Evolutionary conservation across 2,329 filamentous ascomycete genomes (phyloP).

Genomic region (Ilyonectria destructans): DNA sequence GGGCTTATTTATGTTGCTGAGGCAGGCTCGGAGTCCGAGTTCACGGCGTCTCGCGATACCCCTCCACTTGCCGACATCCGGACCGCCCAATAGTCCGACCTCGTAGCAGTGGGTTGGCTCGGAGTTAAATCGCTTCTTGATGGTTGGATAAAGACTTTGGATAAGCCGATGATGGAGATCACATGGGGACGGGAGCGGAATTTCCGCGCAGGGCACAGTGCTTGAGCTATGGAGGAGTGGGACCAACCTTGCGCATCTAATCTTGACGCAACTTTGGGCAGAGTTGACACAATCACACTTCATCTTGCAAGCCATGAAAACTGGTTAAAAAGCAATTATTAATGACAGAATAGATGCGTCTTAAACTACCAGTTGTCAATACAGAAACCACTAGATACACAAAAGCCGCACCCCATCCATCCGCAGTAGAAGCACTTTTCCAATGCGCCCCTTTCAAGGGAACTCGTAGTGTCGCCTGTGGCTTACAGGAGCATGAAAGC

Average conservation of each 20-base stretch:
- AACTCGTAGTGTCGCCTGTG: not conserved
- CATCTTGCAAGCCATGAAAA: not conserved
- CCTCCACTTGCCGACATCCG: conserved; percentile 31
- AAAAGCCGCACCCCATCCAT: conserved; percentile 11
- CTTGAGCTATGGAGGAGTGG: not conserved
- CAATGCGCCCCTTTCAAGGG: not conserved
- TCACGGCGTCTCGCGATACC: conserved; percentile 23
- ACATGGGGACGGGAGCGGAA: not conserved
- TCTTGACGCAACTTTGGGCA: conserved; percentile 33
- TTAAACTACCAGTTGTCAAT: conserved; percentile 7
- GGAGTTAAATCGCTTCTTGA: conserved; percentile 24
- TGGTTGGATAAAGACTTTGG: not conserved
- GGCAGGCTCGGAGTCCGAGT: conserved; percentile 38
- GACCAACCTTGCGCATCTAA: not conserved
- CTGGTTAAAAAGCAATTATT: conserved; percentile 5
- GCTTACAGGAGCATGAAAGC: conserved; percentile 38
- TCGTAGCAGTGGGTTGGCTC: conserved; percentile 14
- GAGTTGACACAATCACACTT: conserved; percentile 28
- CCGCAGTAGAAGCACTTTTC: conserved; percentile 23
- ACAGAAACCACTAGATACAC: conserved; percentile 15
- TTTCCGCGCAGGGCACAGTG: not conserved
- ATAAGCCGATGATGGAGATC: conserved; percentile 2
- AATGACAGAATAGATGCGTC: conserved; percentile 6
- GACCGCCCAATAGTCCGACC: conserved; percentile 35
- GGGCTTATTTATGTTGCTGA: conserved; percentile 4